These are phyloP conservation scores for Centrapalus pauciflorus DNA, from an alignment of 129 eudicot genomes.

Conservation along the genomic window DNA sequence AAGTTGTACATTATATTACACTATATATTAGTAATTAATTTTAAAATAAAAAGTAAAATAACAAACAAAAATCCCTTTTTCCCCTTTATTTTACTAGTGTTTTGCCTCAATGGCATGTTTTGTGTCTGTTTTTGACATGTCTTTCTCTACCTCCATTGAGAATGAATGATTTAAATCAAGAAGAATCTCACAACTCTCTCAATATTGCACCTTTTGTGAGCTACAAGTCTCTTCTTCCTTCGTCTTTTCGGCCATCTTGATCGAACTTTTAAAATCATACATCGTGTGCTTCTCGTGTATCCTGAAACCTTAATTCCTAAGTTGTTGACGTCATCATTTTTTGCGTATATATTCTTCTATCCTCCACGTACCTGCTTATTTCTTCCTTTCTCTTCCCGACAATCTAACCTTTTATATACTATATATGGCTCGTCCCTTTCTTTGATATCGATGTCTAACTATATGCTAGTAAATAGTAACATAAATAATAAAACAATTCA, in stretches of 20 bases:
- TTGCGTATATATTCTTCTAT: conserved; percentile 17
- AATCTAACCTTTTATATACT: conserved; percentile 4
- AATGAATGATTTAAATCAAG: conserved; percentile 38
- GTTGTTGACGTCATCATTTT: conserved; percentile 34
- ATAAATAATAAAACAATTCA: no score
- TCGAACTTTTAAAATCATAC: conserved; percentile 12
- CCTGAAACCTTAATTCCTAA: conserved; percentile 62
- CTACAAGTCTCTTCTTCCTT: conserved; percentile 40
- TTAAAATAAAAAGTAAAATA: no score
- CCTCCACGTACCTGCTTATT: conserved; percentile 10
- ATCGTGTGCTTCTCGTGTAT: conserved; percentile 31
- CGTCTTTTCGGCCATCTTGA: conserved; percentile 13
- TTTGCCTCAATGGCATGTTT: conserved; percentile 29
- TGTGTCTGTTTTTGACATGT: conserved; percentile 22
- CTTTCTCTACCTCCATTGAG: conserved; percentile 26
- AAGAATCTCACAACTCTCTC: conserved; percentile 44
- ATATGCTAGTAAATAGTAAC: conserved; percentile 1
- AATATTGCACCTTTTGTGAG: conserved; percentile 47
- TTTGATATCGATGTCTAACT: not conserved
- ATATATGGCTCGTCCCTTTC: conserved; percentile 6
- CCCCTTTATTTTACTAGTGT: conserved; percentile 15
- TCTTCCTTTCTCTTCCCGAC: conserved; percentile 1
- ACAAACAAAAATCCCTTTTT: conserved; percentile 7
- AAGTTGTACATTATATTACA: not conserved
- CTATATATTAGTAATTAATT: no score